Conservation (phyloP, 495 filamentous ascomycete genomes). For the Trichocladium antarcticum region DNA sequence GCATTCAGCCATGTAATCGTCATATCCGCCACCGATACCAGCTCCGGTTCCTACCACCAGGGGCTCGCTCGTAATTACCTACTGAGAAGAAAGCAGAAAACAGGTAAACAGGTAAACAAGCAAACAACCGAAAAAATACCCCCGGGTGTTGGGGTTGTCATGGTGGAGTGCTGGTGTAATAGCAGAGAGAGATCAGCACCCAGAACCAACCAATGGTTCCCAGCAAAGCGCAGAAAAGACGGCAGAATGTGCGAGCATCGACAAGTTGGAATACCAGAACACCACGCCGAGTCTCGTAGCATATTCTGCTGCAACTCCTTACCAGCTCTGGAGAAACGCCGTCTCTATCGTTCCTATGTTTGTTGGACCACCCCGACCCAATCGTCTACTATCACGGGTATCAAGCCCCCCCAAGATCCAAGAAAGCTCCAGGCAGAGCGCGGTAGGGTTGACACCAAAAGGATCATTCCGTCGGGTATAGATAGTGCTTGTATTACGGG, state of each 20-base stretch:
- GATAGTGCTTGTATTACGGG: conserved; percentile 14
- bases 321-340: not conserved
- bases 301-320: not conserved
- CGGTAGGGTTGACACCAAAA: conserved; percentile 1
- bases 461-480: conserved; percentile 20
- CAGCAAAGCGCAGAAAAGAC: too few species aligned
- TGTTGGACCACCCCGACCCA: not conserved
- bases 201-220: too few species aligned
- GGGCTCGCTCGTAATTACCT: conserved; percentile 14
- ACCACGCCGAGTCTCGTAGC: not conserved
- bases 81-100: conserved; percentile 11
- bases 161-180: conserved; percentile 7
- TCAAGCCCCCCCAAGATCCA: conserved; percentile 1
- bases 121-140: conserved; percentile 12
- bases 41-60: not conserved
- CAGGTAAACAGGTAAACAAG: conserved; percentile 7
- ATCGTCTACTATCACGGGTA: not conserved
- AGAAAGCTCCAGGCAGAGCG: not conserved
- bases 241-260: too few species aligned
- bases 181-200: not conserved
- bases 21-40: conserved; percentile 8
- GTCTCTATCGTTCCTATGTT: not conserved
- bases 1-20: conserved; percentile 22
- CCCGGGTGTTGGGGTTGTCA: conserved; percentile 3
- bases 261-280: too few species aligned